These are phyloP conservation scores for Allomyces arbusculus DNA, from an alignment of 192 early-diverging fungal genomes.

Conservation along the genomic window DNA sequence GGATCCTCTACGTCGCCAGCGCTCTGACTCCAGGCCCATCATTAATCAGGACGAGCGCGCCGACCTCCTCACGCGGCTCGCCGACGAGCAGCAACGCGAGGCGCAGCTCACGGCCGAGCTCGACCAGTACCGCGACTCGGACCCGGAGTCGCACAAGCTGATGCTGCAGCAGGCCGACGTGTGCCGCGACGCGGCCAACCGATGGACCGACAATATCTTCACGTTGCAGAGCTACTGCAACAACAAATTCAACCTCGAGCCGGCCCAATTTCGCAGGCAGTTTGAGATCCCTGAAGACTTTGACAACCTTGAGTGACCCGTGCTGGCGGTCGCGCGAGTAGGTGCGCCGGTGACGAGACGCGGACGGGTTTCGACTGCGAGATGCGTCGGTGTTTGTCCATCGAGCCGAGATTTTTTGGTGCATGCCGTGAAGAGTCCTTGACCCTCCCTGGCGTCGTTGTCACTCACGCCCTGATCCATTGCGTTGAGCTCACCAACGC, in stretches of 20 bases:
- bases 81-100: slow-evolving; percentile 21
- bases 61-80: slow-evolving; percentile 24
- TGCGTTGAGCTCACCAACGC: too few species aligned
- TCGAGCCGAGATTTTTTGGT: too few species aligned
- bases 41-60: slow-evolving; percentile 29
- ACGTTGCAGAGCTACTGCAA: slow-evolving; percentile 54
- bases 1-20: too few species aligned
- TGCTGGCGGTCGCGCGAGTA: too few species aligned
- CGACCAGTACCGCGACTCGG: slow-evolving; percentile 46
- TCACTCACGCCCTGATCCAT: too few species aligned
- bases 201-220: slow-evolving; percentile 78
- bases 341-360: too few species aligned
- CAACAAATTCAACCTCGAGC: slow-evolving; percentile 45
- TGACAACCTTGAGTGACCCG: slow-evolving; percentile 13
- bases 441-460: too few species aligned
- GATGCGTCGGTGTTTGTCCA: too few species aligned
- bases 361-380: too few species aligned
- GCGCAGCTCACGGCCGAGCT: slow-evolving; percentile 30
- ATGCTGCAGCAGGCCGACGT: slow-evolving; percentile 27
- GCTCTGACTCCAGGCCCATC: too few species aligned
- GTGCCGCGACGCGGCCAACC: slow-evolving; percentile 55
- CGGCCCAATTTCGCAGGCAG: slow-evolving; percentile 34
- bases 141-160: slow-evolving; percentile 44
- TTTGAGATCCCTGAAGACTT: slow-evolving; percentile 53
- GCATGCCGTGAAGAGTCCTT: too few species aligned